Conservation (phyloP, 2,329 filamentous ascomycete species). For the Fusarium sp. region DNA sequence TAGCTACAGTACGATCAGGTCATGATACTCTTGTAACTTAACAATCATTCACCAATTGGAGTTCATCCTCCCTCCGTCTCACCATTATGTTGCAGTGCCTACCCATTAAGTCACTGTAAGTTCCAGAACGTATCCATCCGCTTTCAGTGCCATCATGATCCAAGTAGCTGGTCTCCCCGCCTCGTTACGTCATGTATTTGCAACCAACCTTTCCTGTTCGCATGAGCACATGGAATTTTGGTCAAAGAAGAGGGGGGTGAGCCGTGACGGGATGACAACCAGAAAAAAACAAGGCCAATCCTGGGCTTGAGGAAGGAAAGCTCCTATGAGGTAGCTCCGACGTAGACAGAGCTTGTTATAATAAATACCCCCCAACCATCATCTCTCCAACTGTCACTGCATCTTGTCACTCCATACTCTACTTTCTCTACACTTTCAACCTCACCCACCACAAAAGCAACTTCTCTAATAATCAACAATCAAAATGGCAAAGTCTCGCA, state of each 20-base stretch:
- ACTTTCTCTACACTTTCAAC: neutral
- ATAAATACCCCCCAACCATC: conserved; percentile 40
- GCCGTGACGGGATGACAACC: conserved; percentile 14
- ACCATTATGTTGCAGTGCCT: neutral
- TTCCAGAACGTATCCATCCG: conserved; percentile 2
- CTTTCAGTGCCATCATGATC: conserved; percentile 32
- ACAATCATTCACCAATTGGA: conserved; percentile 1
- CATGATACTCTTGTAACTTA: neutral
- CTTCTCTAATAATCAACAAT: neutral
- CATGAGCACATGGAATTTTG: conserved; percentile 38
- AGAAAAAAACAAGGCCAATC: conserved; percentile 24
- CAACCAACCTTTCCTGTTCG: conserved; percentile 28
- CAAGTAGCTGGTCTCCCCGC: conserved; percentile 27
- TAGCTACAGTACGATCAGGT: neutral
- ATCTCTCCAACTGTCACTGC: conserved; percentile 15
- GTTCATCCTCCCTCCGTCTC: neutral
- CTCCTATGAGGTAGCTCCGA: conserved; percentile 21
- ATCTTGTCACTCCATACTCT: conserved; percentile 18
- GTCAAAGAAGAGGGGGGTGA: conserved; percentile 13
- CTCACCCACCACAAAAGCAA: neutral
- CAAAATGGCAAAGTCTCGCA: conserved; percentile 57
- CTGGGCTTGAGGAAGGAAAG: conserved; percentile 10
- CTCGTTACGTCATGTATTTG: conserved; percentile 47
- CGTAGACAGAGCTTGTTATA: conserved; percentile 5
- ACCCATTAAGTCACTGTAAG: neutral